Conservation (phyloP, 2,329 filamentous ascomycete genomes). For the Pseudogymnoascus sp. region DNA sequence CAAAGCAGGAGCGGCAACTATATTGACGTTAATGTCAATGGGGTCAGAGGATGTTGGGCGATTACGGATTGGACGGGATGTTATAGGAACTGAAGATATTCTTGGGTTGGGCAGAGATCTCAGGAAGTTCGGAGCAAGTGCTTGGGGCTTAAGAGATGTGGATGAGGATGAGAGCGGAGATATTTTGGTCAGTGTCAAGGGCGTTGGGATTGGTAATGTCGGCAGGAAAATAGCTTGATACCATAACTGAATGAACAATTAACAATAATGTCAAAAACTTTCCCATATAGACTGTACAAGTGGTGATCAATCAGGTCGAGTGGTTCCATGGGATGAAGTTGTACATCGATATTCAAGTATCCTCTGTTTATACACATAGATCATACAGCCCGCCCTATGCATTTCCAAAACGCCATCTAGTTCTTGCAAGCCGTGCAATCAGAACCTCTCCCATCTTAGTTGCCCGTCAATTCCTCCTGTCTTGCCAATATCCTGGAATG, state of each 20-base stretch:
- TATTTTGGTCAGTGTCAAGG: slow-evolving; percentile 84
- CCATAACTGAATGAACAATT: slow-evolving; percentile 8
- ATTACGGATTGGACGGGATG: slow-evolving; percentile 69
- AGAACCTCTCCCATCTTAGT: slow-evolving; percentile 13
- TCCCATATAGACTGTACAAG: not conserved
- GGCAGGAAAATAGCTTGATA: slow-evolving; percentile 72
- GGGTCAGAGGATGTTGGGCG: slow-evolving; percentile 91
- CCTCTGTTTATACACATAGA: slow-evolving; percentile 7
- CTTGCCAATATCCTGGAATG: slow-evolving; percentile 78
- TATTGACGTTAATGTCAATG: slow-evolving; percentile 94
- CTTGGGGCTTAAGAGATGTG: slow-evolving; percentile 79
- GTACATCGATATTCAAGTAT: slow-evolving; percentile 3
- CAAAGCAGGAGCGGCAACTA: slow-evolving; percentile 59
- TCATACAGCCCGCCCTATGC: slow-evolving; percentile 7
- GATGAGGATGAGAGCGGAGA: slow-evolving; percentile 54
- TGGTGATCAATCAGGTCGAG: not conserved
- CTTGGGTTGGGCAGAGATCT: slow-evolving; percentile 77
- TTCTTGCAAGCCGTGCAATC: slow-evolving; percentile 4
- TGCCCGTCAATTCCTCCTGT: slow-evolving; percentile 64
- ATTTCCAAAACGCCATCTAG: slow-evolving; percentile 7
- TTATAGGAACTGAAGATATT: slow-evolving; percentile 72
- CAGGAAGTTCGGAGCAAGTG: slow-evolving; percentile 78
- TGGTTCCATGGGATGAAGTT: not conserved
- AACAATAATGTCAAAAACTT: slow-evolving; percentile 7
- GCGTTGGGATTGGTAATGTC: slow-evolving; percentile 87